Percentiles rank a stretch among this genome's conserved stretches.
Evolutionary conservation across 1,139 yeast genomes (phyloP).

Genomic region (Meyerozyma elateridarum): DNA sequence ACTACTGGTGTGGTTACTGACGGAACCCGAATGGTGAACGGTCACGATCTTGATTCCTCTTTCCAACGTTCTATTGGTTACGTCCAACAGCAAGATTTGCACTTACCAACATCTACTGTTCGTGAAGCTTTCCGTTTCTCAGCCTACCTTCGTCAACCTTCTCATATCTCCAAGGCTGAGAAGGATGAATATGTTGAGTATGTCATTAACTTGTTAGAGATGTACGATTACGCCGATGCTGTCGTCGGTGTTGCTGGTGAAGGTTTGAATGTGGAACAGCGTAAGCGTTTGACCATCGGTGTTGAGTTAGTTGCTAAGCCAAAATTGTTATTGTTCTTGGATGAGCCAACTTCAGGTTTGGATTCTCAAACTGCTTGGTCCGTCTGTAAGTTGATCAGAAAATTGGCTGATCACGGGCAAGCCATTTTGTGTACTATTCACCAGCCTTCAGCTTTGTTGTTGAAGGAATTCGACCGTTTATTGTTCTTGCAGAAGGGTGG

Average conservation of each 20-base stretch:
- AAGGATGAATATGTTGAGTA: slow-evolving; percentile 13
- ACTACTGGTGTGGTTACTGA: slow-evolving; percentile 11
- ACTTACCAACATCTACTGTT: slow-evolving; percentile 11
- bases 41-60: slow-evolving; percentile 19
- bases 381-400: slow-evolving; percentile 12
- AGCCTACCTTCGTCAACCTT: slow-evolving; percentile 12
- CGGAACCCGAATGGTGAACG: slow-evolving; percentile 12
- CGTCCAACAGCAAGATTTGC: slow-evolving; percentile 14
- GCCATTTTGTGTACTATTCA: slow-evolving; percentile 14
- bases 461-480: slow-evolving; percentile 12
- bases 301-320: slow-evolving; percentile 19
- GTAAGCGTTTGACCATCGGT: slow-evolving; percentile 17
- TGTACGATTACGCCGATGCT: slow-evolving; percentile 12
- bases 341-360: slow-evolving; percentile 19
- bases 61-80: slow-evolving; percentile 38
- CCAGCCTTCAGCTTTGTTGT: slow-evolving; percentile 13
- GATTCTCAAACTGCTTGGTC: slow-evolving; percentile 16
- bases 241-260: slow-evolving; percentile 13
- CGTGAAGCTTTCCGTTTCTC: slow-evolving; percentile 13
- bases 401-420: slow-evolving; percentile 14
- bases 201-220: slow-evolving; percentile 11
- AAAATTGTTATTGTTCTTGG: slow-evolving; percentile 14
- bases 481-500: slow-evolving; percentile 13
- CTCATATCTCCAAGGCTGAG: slow-evolving; percentile 8
- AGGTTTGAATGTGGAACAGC: slow-evolving; percentile 14